Percentiles rank a stretch among this genome's conserved stretches.
Conservation (phyloP, 768 basidiomycete genomes). For the Asterophora parasitica region DNA sequence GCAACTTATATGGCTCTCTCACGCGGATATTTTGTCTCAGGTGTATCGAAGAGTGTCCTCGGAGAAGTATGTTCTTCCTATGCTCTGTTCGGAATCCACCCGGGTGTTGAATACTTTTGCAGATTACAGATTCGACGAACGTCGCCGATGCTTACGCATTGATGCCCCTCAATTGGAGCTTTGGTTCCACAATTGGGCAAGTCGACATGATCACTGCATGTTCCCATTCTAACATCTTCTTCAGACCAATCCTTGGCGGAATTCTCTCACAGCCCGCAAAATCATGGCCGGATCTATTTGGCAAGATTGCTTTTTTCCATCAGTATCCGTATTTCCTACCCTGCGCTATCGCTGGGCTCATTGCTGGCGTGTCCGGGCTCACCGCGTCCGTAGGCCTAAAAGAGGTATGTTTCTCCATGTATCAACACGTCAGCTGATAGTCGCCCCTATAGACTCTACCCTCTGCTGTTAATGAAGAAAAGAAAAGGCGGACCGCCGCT, state of each 20-base stretch:
- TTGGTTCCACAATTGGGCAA: constrained; percentile 23
- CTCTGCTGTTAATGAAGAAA: constrained; percentile 18
- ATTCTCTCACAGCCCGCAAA: constrained; percentile 26
- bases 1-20: background rate
- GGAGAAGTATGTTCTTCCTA: constrained; percentile 12
- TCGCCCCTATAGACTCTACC: constrained; percentile 27
- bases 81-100: background rate
- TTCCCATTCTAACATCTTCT: background rate
- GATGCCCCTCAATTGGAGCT: constrained; percentile 25
- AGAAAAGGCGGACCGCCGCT: constrained; percentile 3
- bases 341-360: constrained; percentile 18
- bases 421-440: background rate
- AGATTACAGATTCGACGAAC: constrained; percentile 27
- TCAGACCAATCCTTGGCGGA: constrained; percentile 47
- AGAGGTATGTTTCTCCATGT: constrained; percentile 17
- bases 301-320: constrained; percentile 22
- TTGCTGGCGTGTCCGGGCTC: constrained; percentile 16
- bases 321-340: constrained; percentile 31
- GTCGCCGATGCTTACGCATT: constrained; percentile 23
- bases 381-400: constrained; percentile 22
- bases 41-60: constrained; percentile 18
- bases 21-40: constrained; percentile 3
- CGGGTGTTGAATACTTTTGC: background rate
- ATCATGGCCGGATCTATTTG: constrained; percentile 26
- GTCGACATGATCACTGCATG: background rate